These are phyloP conservation scores for Rhizopogon vulgaris DNA, from an alignment of 768 basidiomycete genomes.

Conservation along the genomic window DNA sequence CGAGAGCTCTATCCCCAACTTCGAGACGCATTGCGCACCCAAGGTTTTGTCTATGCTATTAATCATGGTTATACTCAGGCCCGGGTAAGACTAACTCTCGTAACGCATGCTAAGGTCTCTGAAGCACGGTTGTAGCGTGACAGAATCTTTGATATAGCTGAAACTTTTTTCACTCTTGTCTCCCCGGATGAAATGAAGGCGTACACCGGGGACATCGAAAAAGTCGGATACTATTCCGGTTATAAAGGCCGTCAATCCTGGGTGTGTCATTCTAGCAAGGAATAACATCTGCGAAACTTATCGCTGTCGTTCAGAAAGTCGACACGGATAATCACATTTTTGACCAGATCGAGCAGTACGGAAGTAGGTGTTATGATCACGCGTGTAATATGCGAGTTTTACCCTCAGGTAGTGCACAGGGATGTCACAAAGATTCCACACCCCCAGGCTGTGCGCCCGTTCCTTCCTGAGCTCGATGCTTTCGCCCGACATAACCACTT, in stretches of 20 bases:
- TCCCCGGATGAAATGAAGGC: conserved; percentile 35
- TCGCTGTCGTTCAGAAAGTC: conserved; percentile 26
- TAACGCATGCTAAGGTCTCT: neutral
- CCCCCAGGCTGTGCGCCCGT: conserved; percentile 31
- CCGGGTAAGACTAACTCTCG: conserved; percentile 24
- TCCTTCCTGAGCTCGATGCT: conserved; percentile 29
- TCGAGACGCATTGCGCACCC: conserved; percentile 1
- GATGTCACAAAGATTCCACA: conserved; percentile 28
- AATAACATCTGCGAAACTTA: neutral
- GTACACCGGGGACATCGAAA: conserved; percentile 32
- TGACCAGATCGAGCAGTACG: conserved; percentile 43
- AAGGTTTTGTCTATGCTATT: conserved; percentile 43
- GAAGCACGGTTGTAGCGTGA: conserved; percentile 24
- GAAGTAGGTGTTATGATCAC: conserved; percentile 21
- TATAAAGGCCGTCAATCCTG: conserved; percentile 44
- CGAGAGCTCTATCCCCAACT: conserved; percentile 3
- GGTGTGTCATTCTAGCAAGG: conserved; percentile 22
- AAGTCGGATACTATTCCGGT: conserved; percentile 39
- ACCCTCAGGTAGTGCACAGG: conserved; percentile 24
- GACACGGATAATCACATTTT: conserved; percentile 27
- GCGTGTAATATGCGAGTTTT: neutral
- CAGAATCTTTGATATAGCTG: conserved; percentile 43
- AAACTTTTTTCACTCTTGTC: conserved; percentile 37
- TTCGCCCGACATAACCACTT: conserved; percentile 33
- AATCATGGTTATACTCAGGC: conserved; percentile 41